Evolutionary conservation across 148 eudicot genomes (phyloP), one percentile per base, ranked within the genome.

Genomic region (Nyssa sinensis): DNA sequence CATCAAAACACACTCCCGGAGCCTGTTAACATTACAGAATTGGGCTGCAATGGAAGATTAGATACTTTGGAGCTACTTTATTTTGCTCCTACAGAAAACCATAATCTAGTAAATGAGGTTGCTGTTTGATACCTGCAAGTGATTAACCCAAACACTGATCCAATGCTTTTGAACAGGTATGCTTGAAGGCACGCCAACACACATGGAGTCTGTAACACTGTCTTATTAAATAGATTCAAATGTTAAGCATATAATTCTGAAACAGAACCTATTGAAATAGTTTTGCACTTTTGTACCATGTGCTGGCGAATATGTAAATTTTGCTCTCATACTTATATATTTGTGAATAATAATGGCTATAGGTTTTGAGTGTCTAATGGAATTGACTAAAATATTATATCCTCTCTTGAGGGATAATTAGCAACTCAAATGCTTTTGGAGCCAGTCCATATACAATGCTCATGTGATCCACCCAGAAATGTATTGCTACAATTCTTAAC

Each of bases 331-430:
- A 32, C 31, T 61, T 39, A n/a, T 30, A 5, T 72, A 9, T 72
- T 5, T 72, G 66, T 29, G 34, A 72, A 72, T 72, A 47, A 14
- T 3, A 41, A 29, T 72, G 75, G 75, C 13, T 61, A 62, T 62
- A 39, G 59, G 59, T 61, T 35, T 72, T 27, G 75, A 66, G 66
- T 72, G 21, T 55, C 5, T 55, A 24, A n/a, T n/a, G n/a, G n/a
- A n/a, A n/a, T n/a, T n/a, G n/a, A n/a, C n/a, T n/a, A n/a, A n/a
- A n/a, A 55, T 49, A 55, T 7, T 55, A 17, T 55, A 2, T 44
- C 51, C 51, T 12, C 8, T 37, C 8, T 37, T 44, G 19, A 44
- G n/a, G n/a, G n/a, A n/a, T n/a, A n/a, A n/a, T n/a, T n/a, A n/a
- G n/a, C n/a, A n/a, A n/a, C n/a, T n/a, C n/a, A n/a, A n/a, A n/a